Evolutionary conservation across 2,329 filamentous ascomycete genomes (phyloP).

Genomic region (Cordyceps farinosa): DNA sequence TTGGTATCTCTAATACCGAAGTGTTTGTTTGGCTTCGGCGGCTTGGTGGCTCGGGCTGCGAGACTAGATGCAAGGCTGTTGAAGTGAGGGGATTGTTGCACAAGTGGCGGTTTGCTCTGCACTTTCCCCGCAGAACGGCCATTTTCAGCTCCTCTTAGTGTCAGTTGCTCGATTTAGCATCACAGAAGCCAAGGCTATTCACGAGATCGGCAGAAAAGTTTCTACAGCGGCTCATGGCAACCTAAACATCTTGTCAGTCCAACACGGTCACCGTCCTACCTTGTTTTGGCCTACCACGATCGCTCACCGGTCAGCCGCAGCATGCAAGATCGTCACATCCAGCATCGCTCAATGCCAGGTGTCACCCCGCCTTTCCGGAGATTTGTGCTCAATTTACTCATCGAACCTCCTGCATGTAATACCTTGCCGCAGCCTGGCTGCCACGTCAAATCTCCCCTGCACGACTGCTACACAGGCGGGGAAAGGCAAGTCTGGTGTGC

Average conservation of each 20-base stretch:
- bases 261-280: neutral
- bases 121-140: neutral
- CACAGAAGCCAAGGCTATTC: neutral
- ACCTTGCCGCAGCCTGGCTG: neutral
- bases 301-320: conserved; percentile 1
- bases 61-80: neutral
- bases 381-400: neutral
- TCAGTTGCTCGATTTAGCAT: neutral
- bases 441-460: conserved; percentile 14
- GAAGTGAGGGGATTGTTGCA: neutral
- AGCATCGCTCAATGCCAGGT: neutral
- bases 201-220: neutral
- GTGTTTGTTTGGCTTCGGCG: neutral
- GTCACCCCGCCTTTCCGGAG: neutral
- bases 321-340: conserved; percentile 3
- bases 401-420: conserved; percentile 1
- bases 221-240: too few relatives aligned
- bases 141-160: neutral
- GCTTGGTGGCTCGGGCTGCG: neutral
- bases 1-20: neutral
- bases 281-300: neutral
- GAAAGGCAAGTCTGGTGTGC: neutral
- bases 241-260: neutral
- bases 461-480: conserved; percentile 11
- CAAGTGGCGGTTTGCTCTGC: neutral